Percentiles rank a stretch among this genome's conserved stretches.
Evolutionary conservation across 805 yeast species (phyloP).

Genomic region (Metschnikowia shivogae): DNA sequence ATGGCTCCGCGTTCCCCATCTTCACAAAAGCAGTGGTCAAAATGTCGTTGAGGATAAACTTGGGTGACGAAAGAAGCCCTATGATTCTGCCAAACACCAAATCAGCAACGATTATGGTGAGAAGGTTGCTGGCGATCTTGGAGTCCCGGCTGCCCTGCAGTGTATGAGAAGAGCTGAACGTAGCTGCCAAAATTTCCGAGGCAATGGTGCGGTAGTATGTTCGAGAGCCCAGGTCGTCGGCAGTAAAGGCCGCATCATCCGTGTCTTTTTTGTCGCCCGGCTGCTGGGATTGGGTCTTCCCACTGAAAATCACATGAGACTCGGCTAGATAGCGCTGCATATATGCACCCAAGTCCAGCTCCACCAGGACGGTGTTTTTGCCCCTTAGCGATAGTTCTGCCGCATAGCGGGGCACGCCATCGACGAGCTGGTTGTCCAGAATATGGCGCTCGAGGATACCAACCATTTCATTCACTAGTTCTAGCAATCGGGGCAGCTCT

Average conservation of each 20-base stretch:
- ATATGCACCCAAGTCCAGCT: not conserved
- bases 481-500: constrained; percentile 16
- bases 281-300: not conserved
- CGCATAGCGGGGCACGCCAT: constrained; percentile 10
- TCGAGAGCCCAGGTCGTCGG: not conserved
- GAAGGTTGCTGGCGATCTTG: constrained; percentile 10
- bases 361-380: not conserved
- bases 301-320: constrained; percentile 11
- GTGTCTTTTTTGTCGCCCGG: not conserved
- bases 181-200: constrained; percentile 6
- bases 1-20: not conserved
- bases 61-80: constrained; percentile 10
- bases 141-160: constrained; percentile 10
- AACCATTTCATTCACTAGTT: constrained; percentile 23
- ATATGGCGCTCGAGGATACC: constrained; percentile 10
- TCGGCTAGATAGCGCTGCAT: constrained; percentile 7
- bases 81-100: constrained; percentile 13
- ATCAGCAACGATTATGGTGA: constrained; percentile 15
- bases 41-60: constrained; percentile 5
- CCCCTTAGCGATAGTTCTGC: not conserved
- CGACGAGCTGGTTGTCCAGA: constrained; percentile 2
- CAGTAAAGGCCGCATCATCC: not conserved
- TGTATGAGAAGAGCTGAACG: constrained; percentile 2
- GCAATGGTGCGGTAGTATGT: constrained; percentile 10
- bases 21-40: not conserved